Evolutionary conservation across 2,329 filamentous ascomycete species (phyloP).

Genomic region (Alternaria atra): DNA sequence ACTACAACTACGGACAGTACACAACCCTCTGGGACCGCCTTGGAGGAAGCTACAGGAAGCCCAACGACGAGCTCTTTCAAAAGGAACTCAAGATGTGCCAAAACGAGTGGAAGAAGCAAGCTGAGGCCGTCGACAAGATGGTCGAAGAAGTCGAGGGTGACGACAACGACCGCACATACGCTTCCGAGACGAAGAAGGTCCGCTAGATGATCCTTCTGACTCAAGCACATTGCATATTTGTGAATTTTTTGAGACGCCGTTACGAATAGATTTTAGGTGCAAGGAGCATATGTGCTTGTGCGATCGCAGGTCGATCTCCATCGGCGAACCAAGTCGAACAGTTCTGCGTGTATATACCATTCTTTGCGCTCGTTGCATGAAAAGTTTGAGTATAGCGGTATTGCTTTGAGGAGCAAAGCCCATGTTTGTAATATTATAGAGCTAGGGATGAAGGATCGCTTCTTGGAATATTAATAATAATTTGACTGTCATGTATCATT

Average conservation of each 20-base stretch:
- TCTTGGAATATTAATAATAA: conserved; percentile 9
- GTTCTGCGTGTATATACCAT: conserved; percentile 17
- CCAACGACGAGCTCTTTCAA: conserved; percentile 84
- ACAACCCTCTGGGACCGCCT: conserved; percentile 91
- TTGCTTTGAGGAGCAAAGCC: neutral
- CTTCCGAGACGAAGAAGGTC: conserved; percentile 52
- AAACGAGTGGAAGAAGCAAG: conserved; percentile 80
- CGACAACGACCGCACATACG: conserved; percentile 57
- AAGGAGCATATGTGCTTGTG: neutral
- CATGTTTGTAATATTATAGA: conserved; percentile 12
- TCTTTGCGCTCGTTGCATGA: conserved; percentile 16
- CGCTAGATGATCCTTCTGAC: neutral
- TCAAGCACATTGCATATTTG: neutral
- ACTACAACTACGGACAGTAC: conserved; percentile 90
- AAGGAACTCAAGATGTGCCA: conserved; percentile 86
- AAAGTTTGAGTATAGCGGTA: conserved; percentile 10
- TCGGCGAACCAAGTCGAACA: neutral
- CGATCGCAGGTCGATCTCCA: conserved; percentile 15
- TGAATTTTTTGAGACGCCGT: conserved; percentile 7
- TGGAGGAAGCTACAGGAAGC: conserved; percentile 85
- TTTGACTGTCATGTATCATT: neutral
- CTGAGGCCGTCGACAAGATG: conserved; percentile 77
- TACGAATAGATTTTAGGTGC: conserved; percentile 10
- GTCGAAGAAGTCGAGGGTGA: conserved; percentile 75
- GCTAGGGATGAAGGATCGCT: neutral